Percentiles rank a stretch among this genome's conserved stretches.
Evolutionary conservation across 139 green algal genomes (phyloP).

Genomic region (Ettlia oleoabundans): DNA sequence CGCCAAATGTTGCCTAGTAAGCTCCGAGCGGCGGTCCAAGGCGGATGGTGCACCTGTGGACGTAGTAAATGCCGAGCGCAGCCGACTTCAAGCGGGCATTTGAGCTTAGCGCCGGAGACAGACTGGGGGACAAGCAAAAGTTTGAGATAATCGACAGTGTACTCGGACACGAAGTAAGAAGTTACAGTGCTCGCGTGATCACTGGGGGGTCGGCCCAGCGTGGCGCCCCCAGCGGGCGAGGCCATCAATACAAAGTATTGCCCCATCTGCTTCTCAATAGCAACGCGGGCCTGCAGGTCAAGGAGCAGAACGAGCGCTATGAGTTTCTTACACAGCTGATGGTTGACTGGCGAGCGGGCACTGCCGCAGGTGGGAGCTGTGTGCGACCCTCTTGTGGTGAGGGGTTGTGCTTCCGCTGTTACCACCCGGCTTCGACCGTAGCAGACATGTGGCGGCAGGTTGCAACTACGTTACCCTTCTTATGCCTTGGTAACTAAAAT

Average conservation of each 20-base stretch:
- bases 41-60: too few relatives aligned
- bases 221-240: too few relatives aligned
- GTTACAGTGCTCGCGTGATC: neutral
- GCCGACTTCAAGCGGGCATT: slow-evolving; percentile 16
- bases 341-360: neutral
- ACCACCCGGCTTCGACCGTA: too few relatives aligned
- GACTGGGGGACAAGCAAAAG: neutral
- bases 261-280: neutral
- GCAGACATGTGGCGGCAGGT: too few relatives aligned
- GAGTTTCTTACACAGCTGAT: slow-evolving; percentile 23
- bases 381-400: too few relatives aligned
- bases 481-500: too few relatives aligned
- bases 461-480: too few relatives aligned
- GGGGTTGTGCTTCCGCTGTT: too few relatives aligned
- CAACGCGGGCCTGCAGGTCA: neutral
- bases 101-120: neutral
- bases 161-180: neutral
- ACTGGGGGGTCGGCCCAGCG: too few relatives aligned
- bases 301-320: slow-evolving; percentile 16
- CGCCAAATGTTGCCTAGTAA: too few relatives aligned
- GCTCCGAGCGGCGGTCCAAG: too few relatives aligned
- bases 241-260: neutral
- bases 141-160: neutral
- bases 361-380: neutral
- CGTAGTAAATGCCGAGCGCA: slow-evolving; percentile 9